phyloP scores from a whole-genome alignment of 2,329 filamentous ascomycete genomes.

The Verticillium nonalfalfae region DNA sequence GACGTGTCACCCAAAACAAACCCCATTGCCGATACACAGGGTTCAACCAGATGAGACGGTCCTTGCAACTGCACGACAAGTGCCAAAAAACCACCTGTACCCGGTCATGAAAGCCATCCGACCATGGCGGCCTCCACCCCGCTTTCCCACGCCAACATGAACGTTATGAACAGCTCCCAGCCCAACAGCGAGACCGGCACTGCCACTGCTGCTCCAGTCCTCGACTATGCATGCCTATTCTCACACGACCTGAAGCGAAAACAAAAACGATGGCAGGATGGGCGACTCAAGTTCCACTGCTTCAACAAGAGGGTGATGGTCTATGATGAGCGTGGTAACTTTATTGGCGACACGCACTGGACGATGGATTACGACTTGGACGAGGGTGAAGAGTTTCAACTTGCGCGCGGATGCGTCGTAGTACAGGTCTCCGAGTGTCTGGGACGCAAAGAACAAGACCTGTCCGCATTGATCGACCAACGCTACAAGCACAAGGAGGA shows the following conservation, averaged over 20 bases:
- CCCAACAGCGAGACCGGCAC: background rate
- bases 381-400: slow-evolving; percentile 74
- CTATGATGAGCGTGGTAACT: slow-evolving; percentile 74
- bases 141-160: background rate
- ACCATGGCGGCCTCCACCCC: background rate
- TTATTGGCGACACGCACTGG: slow-evolving; percentile 82
- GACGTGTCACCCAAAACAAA: too few relatives aligned
- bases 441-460: slow-evolving; percentile 69
- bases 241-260: slow-evolving; percentile 81
- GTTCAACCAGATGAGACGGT: too few relatives aligned
- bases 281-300: slow-evolving; percentile 76
- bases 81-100: background rate
- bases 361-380: slow-evolving; percentile 60
- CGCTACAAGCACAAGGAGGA: slow-evolving; percentile 50
- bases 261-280: slow-evolving; percentile 92
- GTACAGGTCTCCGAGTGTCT: slow-evolving; percentile 75
- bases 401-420: slow-evolving; percentile 69
- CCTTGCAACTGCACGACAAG: too few relatives aligned
- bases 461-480: slow-evolving; percentile 70
- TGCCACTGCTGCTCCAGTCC: slow-evolving; percentile 65
- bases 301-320: slow-evolving; percentile 93
- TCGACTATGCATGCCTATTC: slow-evolving; percentile 81
- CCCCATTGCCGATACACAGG: too few relatives aligned
- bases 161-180: background rate
- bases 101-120: background rate